phyloP scores from a whole-genome alignment of 2,329 filamentous ascomycete genomes.

The Leptographium procerum region DNA sequence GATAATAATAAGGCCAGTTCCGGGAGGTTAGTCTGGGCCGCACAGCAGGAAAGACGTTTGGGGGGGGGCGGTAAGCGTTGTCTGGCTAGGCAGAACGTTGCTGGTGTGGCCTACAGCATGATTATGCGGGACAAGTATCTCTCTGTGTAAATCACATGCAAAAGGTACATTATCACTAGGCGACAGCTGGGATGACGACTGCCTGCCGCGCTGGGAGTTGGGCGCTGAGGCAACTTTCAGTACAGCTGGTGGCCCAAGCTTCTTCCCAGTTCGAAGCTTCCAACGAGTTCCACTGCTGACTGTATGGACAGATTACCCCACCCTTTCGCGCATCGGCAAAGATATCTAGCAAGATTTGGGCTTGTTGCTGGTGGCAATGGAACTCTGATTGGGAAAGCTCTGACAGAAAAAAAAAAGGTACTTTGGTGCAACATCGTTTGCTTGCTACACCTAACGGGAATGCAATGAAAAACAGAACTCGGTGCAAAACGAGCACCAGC shows the following conservation, averaged over 20 bases:
- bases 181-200: conserved; percentile 22
- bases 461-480: no score
- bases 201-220: not conserved
- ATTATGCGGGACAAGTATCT: conserved; percentile 3
- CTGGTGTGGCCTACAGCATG: conserved; percentile 1
- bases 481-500: no score
- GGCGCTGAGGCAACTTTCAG: not conserved
- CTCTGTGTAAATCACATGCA: not conserved
- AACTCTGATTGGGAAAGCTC: not conserved
- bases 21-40: not conserved
- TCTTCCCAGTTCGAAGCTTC: conserved; percentile 13
- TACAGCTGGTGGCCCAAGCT: conserved; percentile 12
- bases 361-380: not conserved
- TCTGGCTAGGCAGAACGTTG: not conserved
- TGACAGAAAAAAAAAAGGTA: no score
- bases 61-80: conserved; percentile 7
- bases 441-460: no score
- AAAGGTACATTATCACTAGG: conserved; percentile 13
- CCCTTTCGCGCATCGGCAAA: not conserved
- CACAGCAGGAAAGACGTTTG: not conserved
- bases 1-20: conserved; percentile 1
- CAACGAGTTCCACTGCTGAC: conserved; percentile 15
- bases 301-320: conserved; percentile 2
- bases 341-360: not conserved
- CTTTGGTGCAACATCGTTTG: no score